Evolutionary conservation across 805 yeast species (phyloP).

Genomic region (Scheffersomyces stipitis): DNA sequence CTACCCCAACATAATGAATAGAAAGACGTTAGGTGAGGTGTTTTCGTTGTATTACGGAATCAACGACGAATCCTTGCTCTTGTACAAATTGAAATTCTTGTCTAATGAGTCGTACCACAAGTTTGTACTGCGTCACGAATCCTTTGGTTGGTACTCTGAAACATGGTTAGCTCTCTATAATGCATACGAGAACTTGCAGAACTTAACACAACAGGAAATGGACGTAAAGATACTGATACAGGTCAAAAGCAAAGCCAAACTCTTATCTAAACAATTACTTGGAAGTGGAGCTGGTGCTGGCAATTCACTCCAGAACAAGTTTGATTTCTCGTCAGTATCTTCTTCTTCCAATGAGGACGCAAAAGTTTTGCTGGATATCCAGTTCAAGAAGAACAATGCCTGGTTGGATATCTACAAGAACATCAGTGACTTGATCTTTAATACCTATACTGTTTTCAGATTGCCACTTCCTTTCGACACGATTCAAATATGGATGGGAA

Average conservation of each 20-base stretch:
- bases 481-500: slow-evolving; percentile 47
- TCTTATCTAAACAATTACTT: slow-evolving; percentile 40
- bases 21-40: slow-evolving; percentile 49
- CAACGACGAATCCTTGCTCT: slow-evolving; percentile 60
- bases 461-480: slow-evolving; percentile 37
- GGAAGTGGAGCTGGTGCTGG: slow-evolving; percentile 22
- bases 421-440: slow-evolving; percentile 39
- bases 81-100: slow-evolving; percentile 54
- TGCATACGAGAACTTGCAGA: slow-evolving; percentile 43
- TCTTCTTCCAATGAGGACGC: slow-evolving; percentile 17
- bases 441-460: slow-evolving; percentile 41
- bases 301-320: slow-evolving; percentile 5
- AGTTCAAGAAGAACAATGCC: slow-evolving; percentile 36
- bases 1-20: slow-evolving; percentile 30
- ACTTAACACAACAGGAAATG: slow-evolving; percentile 48
- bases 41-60: slow-evolving; percentile 61
- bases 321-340: slow-evolving; percentile 10
- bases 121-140: slow-evolving; percentile 56
- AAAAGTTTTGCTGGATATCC: slow-evolving; percentile 28
- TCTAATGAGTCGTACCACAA: slow-evolving; percentile 28
- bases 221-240: slow-evolving; percentile 58
- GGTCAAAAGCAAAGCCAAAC: slow-evolving; percentile 56
- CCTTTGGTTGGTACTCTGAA: slow-evolving; percentile 68
- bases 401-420: slow-evolving; percentile 40
- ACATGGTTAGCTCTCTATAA: slow-evolving; percentile 57